Evolutionary conservation across 495 filamentous ascomycete species (phyloP).

Genomic region (Talaromyces wortmannii): DNA sequence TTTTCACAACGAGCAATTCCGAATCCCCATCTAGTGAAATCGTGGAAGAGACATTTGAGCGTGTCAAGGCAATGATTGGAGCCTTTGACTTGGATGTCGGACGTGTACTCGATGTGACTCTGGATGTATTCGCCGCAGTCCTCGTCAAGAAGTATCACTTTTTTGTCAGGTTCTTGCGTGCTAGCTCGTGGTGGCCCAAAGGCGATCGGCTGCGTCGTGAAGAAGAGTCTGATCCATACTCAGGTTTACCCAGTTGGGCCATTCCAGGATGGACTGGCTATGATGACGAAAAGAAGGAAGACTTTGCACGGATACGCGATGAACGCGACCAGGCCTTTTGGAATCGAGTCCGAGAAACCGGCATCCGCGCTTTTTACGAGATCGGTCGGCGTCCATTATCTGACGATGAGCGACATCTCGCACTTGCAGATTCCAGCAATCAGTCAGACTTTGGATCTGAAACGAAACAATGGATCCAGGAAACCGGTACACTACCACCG

Average conservation of each 20-base stretch:
- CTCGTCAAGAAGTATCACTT: slow-evolving; percentile 82
- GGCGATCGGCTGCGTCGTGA: slow-evolving; percentile 25
- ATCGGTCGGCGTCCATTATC: slow-evolving; percentile 56
- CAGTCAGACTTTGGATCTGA: slow-evolving; percentile 38
- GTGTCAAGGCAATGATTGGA: slow-evolving; percentile 84
- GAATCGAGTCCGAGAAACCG: slow-evolving; percentile 65
- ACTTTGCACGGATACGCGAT: slow-evolving; percentile 39
- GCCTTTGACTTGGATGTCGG: slow-evolving; percentile 93
- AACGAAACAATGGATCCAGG: slow-evolving; percentile 63
- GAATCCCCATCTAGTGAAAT: slow-evolving; percentile 55
- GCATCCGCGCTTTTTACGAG: slow-evolving; percentile 83
- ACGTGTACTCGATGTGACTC: slow-evolving; percentile 82
- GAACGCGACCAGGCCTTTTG: slow-evolving; percentile 74
- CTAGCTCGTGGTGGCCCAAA: slow-evolving; percentile 96
- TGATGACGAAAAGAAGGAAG: slow-evolving; percentile 58
- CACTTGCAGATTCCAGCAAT: slow-evolving; percentile 33
- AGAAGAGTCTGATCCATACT: slow-evolving; percentile 26
- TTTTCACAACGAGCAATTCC: slow-evolving; percentile 70
- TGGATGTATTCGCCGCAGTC: slow-evolving; percentile 82
- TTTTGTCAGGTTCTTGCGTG: slow-evolving; percentile 83
- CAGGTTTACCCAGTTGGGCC: slow-evolving; percentile 75
- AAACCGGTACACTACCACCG: slow-evolving; percentile 74
- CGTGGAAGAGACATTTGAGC: slow-evolving; percentile 63
- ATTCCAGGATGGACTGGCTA: slow-evolving; percentile 57
- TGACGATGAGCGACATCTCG: slow-evolving; percentile 35